phyloP scores from a whole-genome alignment of 2,329 filamentous ascomycete genomes.

The Ambrosiella beaveri region DNA sequence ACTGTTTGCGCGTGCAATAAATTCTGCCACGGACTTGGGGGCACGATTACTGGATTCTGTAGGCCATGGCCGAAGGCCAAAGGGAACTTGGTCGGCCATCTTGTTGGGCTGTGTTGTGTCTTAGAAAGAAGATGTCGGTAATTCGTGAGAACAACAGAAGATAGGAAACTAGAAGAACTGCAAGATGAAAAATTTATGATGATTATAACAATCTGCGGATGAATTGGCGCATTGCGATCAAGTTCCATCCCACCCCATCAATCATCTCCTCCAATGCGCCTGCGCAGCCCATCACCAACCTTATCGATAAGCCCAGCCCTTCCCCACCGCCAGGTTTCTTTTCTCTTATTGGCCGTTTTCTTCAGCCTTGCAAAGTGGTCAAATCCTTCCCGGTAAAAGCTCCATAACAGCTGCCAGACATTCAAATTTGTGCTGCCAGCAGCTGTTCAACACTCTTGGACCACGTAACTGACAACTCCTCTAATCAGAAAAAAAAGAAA shows the following conservation, averaged over 20 bases:
- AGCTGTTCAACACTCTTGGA: not conserved
- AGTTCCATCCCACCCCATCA: too few species aligned
- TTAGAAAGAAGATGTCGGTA: not conserved
- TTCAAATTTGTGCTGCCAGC: not conserved
- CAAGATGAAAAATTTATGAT: not conserved
- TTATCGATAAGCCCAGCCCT: too few species aligned
- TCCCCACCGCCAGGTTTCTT: too few species aligned
- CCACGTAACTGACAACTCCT: not conserved
- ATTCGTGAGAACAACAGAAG: not conserved
- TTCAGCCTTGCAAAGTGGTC: too few species aligned
- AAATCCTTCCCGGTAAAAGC: too few species aligned
- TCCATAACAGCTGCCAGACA: too few species aligned
- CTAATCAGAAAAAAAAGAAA: not conserved
- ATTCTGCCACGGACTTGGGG: conserved; percentile 47
- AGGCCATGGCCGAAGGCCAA: conserved; percentile 14
- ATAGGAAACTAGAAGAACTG: not conserved
- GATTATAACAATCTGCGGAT: too few species aligned
- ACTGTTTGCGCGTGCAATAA: conserved; percentile 61
- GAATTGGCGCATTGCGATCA: too few species aligned
- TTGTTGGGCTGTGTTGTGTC: not conserved
- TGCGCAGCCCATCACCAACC: too few species aligned
- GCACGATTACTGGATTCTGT: conserved; percentile 36
- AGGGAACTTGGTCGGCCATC: conserved; percentile 10
- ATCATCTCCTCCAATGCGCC: too few species aligned
- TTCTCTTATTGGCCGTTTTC: too few species aligned